phyloP scores from a whole-genome alignment of 768 basidiomycete species.

The Leccinum subgranulosum region DNA sequence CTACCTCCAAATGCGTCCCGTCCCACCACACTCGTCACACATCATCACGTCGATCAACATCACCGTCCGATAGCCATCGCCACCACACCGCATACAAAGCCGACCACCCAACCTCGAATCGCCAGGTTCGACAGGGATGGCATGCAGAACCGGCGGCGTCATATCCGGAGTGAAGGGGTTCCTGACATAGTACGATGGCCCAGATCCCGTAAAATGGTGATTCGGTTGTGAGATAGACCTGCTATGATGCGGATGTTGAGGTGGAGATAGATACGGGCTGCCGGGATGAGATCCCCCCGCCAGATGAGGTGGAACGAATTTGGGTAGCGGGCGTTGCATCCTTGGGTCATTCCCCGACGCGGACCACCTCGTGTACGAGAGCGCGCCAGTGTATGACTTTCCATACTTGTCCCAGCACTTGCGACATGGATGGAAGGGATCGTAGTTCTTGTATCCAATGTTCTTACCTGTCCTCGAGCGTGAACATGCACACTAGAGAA shows the following conservation, averaged over 20 bases:
- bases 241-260: slow-evolving; percentile 9
- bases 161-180: slow-evolving; percentile 17
- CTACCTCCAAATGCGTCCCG: slow-evolving; percentile 52
- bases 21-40: slow-evolving; percentile 60
- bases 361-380: slow-evolving; percentile 50
- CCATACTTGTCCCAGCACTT: slow-evolving; percentile 75
- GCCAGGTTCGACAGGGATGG: slow-evolving; percentile 53
- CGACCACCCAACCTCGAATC: slow-evolving; percentile 69
- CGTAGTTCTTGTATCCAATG: slow-evolving; percentile 67
- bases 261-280: background rate
- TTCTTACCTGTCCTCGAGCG: slow-evolving; percentile 53
- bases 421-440: slow-evolving; percentile 65
- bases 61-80: slow-evolving; percentile 54
- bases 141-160: slow-evolving; percentile 35
- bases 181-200: slow-evolving; percentile 24
- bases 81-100: slow-evolving; percentile 63
- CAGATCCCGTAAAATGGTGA: background rate
- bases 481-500: background rate
- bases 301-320: slow-evolving; percentile 21
- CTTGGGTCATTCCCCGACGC: slow-evolving; percentile 18
- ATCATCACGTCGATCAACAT: slow-evolving; percentile 51
- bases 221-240: slow-evolving; percentile 22
- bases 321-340: slow-evolving; percentile 31
- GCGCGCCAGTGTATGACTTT: slow-evolving; percentile 56
- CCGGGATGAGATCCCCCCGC: background rate